These are phyloP conservation scores for Leccinellum rugosiceps DNA, from an alignment of 768 basidiomycete genomes.

Conservation along the genomic window DNA sequence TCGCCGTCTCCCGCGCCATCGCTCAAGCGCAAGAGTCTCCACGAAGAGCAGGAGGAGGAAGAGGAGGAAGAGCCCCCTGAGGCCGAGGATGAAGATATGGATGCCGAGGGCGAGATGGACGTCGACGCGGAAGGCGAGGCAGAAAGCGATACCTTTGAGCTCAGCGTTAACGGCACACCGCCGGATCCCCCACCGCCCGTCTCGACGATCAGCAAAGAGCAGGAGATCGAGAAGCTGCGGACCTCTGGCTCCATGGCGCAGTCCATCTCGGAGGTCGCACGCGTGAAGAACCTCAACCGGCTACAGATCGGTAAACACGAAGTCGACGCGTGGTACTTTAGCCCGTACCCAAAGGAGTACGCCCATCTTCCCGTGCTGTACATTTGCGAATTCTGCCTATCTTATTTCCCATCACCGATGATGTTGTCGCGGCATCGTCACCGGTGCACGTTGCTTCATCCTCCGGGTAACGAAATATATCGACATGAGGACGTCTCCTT, in stretches of 20 bases:
- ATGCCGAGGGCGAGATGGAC: slow-evolving; percentile 45
- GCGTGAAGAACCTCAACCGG: slow-evolving; percentile 97
- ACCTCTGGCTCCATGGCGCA: slow-evolving; percentile 99
- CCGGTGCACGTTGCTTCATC: slow-evolving; percentile 88
- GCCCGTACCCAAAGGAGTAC: slow-evolving; percentile 97
- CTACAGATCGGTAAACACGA: slow-evolving; percentile 95
- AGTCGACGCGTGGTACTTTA: slow-evolving; percentile 99
- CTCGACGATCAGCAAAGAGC: slow-evolving; percentile 87
- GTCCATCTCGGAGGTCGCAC: slow-evolving; percentile 93
- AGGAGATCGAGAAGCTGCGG: slow-evolving; percentile 97
- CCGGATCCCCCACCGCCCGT: slow-evolving; percentile 50
- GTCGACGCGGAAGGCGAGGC: slow-evolving; percentile 45
- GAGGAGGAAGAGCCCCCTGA: slow-evolving; percentile 44
- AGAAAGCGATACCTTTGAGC: slow-evolving; percentile 70
- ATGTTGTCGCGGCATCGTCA: slow-evolving; percentile 90
- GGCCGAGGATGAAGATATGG: slow-evolving; percentile 44
- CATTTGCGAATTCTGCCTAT: slow-evolving; percentile 98
- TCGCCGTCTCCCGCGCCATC: slow-evolving; percentile 60
- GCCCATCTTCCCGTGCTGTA: slow-evolving; percentile 93
- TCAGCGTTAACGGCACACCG: slow-evolving; percentile 46
- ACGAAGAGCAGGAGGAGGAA: slow-evolving; percentile 62
- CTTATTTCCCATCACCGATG: slow-evolving; percentile 86
- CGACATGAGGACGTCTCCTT: slow-evolving; percentile 96
- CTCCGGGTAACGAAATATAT: slow-evolving; percentile 99
- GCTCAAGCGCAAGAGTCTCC: slow-evolving; percentile 66